Evolutionary conservation across 2,329 filamentous ascomycete species (phyloP).

Genomic region (Monosporascus cannonballus): DNA sequence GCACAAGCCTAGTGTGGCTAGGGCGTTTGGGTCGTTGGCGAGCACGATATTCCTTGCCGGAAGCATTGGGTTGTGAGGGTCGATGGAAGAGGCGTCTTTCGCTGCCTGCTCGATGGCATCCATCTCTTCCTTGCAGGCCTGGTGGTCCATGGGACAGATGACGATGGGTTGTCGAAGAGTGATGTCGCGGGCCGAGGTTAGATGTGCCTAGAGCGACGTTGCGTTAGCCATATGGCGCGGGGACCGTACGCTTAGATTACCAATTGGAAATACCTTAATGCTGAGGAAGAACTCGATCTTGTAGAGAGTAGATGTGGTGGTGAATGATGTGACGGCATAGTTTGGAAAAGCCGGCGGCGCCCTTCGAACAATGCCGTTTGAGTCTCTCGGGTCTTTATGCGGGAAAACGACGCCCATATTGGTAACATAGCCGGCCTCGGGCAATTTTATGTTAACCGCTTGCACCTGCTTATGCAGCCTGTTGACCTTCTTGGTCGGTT

Average conservation of each 20-base stretch:
- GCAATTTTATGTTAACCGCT: slow-evolving; percentile 73
- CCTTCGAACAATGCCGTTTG: slow-evolving; percentile 79
- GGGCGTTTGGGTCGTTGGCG: slow-evolving; percentile 63
- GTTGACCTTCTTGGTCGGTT: slow-evolving; percentile 85
- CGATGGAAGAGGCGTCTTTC: slow-evolving; percentile 82
- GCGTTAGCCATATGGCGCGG: slow-evolving; percentile 7
- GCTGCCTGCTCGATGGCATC: slow-evolving; percentile 95
- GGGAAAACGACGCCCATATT: slow-evolving; percentile 90
- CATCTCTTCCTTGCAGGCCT: slow-evolving; percentile 97
- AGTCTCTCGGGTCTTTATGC: slow-evolving; percentile 78
- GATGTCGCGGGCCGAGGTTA: slow-evolving; percentile 85
- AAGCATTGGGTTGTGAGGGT: slow-evolving; percentile 87
- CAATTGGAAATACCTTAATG: slow-evolving; percentile 64
- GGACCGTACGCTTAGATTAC: background rate
- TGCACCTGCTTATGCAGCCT: slow-evolving; percentile 80
- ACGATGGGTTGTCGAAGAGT: slow-evolving; percentile 86
- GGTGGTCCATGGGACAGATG: slow-evolving; percentile 90
- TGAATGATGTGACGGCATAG: slow-evolving; percentile 86
- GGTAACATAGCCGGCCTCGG: slow-evolving; percentile 86
- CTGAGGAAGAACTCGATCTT: slow-evolving; percentile 97
- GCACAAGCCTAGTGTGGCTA: slow-evolving; percentile 57
- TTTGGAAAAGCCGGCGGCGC: slow-evolving; percentile 83
- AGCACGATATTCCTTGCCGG: slow-evolving; percentile 78
- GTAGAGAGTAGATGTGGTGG: slow-evolving; percentile 88
- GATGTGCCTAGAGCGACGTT: slow-evolving; percentile 59